Evolutionary conservation across 192 early-diverging fungal genomes (phyloP).

Genomic region (Entrophospora sp.): DNA sequence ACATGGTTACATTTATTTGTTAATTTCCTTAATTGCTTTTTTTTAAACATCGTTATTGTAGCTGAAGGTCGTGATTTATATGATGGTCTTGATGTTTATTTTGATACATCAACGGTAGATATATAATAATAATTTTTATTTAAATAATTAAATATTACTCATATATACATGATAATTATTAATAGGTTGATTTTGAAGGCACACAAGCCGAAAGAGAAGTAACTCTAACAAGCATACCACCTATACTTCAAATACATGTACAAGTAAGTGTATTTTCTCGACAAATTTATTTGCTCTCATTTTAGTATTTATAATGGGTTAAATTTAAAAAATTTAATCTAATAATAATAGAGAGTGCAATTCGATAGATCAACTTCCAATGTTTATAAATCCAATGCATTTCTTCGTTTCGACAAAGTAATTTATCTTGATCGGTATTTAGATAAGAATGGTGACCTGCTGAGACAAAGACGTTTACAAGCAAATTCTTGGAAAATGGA

Average conservation of each 20-base stretch:
- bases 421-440: slow-evolving; percentile 54
- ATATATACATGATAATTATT: background rate
- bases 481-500: slow-evolving; percentile 24
- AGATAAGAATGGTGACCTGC: slow-evolving; percentile 26
- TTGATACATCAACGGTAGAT: slow-evolving; percentile 32
- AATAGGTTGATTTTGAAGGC: slow-evolving; percentile 24
- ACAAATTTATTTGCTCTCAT: too few relatives aligned
- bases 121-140: background rate
- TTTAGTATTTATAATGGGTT: background rate
- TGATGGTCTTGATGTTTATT: slow-evolving; percentile 51
- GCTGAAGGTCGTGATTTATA: slow-evolving; percentile 39
- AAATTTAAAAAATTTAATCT: background rate
- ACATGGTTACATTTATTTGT: background rate
- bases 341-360: slow-evolving; percentile 45
- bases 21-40: background rate
- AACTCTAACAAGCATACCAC: slow-evolving; percentile 46
- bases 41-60: slow-evolving; percentile 35
- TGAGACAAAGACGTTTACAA: slow-evolving; percentile 17
- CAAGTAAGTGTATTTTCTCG: slow-evolving; percentile 26
- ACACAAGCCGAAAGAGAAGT: slow-evolving; percentile 33
- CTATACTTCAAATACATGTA: slow-evolving; percentile 61
- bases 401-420: slow-evolving; percentile 47
- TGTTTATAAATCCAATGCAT: slow-evolving; percentile 63
- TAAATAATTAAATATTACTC: background rate
- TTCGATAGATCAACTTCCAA: slow-evolving; percentile 47